phyloP scores from a whole-genome alignment of 1,139 yeast genomes.

The Keqinozyma sinolaborantium region DNA sequence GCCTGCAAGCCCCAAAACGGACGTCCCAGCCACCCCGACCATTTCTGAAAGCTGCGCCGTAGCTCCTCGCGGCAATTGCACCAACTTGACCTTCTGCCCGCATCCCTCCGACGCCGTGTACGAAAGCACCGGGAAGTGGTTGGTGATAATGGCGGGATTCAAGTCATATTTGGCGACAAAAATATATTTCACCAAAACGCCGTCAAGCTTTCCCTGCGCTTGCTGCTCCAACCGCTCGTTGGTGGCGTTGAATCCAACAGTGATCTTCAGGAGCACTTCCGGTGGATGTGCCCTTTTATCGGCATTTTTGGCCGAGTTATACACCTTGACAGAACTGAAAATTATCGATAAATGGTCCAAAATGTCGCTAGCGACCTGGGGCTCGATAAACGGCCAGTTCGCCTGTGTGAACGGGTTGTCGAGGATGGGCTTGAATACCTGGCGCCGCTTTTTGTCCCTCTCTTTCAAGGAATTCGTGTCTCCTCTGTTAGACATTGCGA shows the following conservation, averaged over 20 bases:
- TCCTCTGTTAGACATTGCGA: slow-evolving; percentile 2
- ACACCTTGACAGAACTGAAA: slow-evolving; percentile 34
- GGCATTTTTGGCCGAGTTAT: slow-evolving; percentile 17
- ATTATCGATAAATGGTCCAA: slow-evolving; percentile 36
- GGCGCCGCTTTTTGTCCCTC: slow-evolving; percentile 41
- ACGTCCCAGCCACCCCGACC: slow-evolving; percentile 22
- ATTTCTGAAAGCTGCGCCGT: slow-evolving; percentile 30
- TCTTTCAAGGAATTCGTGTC: slow-evolving; percentile 34
- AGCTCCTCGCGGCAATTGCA: slow-evolving; percentile 52
- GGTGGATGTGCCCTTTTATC: no score
- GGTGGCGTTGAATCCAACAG: slow-evolving; percentile 55
- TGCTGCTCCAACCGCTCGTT: slow-evolving; percentile 48
- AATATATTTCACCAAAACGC: slow-evolving; percentile 28
- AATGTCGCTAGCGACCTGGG: slow-evolving; percentile 32
- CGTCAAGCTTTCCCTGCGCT: slow-evolving; percentile 20
- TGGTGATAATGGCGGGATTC: slow-evolving; percentile 41
- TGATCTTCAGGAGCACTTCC: slow-evolving; percentile 19
- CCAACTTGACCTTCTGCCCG: slow-evolving; percentile 34
- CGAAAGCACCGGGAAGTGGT: slow-evolving; percentile 51
- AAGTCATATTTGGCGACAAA: slow-evolving; percentile 57
- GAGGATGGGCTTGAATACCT: slow-evolving; percentile 57
- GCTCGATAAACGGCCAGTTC: slow-evolving; percentile 51
- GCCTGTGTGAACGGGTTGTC: slow-evolving; percentile 57
- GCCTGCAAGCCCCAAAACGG: slow-evolving; percentile 26
- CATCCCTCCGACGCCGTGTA: slow-evolving; percentile 37